Percentiles rank a stretch among this genome's conserved stretches.
Conservation (phyloP, 1,284 basidiomycete genomes). For the Cryptococcus maquisensis region DNA sequence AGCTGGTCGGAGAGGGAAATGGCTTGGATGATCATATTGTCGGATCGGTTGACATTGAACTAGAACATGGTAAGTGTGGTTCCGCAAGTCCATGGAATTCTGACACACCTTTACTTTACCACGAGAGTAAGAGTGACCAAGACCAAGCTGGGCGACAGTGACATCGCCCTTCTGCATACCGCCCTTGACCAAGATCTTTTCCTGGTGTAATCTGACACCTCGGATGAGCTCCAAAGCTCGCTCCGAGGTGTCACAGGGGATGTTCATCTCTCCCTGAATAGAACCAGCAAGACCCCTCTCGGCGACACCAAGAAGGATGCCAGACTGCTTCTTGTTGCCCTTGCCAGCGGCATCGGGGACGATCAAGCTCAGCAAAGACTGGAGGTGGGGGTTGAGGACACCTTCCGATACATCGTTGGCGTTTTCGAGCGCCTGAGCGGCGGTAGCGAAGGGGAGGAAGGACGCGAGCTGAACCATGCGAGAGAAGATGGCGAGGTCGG, state of each 20-base stretch:
- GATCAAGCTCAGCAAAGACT: constrained; percentile 82
- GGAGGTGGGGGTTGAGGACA: constrained; percentile 83
- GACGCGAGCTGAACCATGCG: constrained; percentile 91
- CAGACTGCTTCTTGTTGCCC: constrained; percentile 64
- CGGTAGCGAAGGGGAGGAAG: constrained; percentile 92
- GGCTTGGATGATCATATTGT: constrained; percentile 99
- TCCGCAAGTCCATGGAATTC: neutral
- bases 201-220: constrained; percentile 86
- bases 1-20: constrained; percentile 97
- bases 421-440: constrained; percentile 93
- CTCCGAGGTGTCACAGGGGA: constrained; percentile 86
- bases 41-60: constrained; percentile 98
- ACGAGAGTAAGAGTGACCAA: constrained; percentile 96
- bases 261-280: constrained; percentile 71
- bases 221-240: constrained; percentile 83
- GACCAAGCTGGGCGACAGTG: constrained; percentile 87
- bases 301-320: constrained; percentile 75
- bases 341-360: constrained; percentile 57
- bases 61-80: constrained; percentile 10
- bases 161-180: constrained; percentile 82
- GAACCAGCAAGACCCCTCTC: constrained; percentile 74
- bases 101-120: constrained; percentile 77
- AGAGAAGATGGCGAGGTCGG: constrained; percentile 82
- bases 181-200: constrained; percentile 67
- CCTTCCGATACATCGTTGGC: constrained; percentile 96